These are phyloP conservation scores for Alnus glutinosa DNA, from an alignment of 306 rosid species.

Conservation along the genomic window DNA sequence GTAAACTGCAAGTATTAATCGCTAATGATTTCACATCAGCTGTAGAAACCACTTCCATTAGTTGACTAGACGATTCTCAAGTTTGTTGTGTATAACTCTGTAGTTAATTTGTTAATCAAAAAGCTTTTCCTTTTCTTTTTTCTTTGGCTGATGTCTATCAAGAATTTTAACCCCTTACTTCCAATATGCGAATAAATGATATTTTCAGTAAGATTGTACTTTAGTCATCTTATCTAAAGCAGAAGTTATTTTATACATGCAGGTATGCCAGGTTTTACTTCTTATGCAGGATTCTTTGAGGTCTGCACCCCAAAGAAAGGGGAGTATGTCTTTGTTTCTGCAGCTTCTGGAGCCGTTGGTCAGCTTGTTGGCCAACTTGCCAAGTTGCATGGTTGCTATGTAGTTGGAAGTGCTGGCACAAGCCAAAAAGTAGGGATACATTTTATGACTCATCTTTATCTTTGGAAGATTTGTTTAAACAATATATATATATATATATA, in stretches of 20 bases:
- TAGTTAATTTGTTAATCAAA: neutral
- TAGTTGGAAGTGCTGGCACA: constrained; percentile 64
- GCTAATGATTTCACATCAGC: neutral
- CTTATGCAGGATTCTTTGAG: constrained; percentile 53
- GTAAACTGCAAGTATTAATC: neutral
- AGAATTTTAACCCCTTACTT: neutral
- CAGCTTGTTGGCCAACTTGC: constrained; percentile 61
- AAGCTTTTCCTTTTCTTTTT: neutral
- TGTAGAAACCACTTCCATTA: neutral
- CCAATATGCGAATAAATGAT: neutral
- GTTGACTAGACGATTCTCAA: neutral
- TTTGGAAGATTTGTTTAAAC: neutral
- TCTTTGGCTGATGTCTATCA: neutral
- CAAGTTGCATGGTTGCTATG: constrained; percentile 61
- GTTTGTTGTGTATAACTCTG: neutral
- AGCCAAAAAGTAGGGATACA: constrained; percentile 38
- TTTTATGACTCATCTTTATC: neutral
- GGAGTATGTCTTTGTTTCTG: constrained; percentile 52
- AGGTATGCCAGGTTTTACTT: constrained; percentile 60
- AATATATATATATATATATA: no score
- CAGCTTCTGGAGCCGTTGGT: constrained; percentile 58
- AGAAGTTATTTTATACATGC: neutral
- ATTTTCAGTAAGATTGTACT: neutral
- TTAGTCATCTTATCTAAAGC: neutral
- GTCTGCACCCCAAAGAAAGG: constrained; percentile 53